Evolutionary conservation across 345 rosid genomes (phyloP).

Genomic region (Combretum micranthum): DNA sequence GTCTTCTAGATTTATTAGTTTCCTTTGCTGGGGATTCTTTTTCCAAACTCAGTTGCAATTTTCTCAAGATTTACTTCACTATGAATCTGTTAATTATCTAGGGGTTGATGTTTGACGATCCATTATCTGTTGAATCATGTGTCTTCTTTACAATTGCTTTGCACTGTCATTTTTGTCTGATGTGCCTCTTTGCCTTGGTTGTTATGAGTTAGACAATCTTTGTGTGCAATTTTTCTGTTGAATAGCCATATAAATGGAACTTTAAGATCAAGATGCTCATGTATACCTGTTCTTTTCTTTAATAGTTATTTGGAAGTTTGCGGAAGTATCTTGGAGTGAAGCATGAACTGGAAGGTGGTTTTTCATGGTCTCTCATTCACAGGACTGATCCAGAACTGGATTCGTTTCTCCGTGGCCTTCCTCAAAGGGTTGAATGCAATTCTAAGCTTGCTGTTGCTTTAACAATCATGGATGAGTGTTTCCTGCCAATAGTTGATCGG

Average conservation of each 20-base stretch:
- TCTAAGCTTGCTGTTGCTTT: conserved; percentile 75
- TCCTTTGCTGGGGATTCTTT: not conserved
- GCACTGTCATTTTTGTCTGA: no score
- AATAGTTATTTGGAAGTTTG: conserved; percentile 63
- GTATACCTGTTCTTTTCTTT: conserved; percentile 10
- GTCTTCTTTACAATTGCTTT: no score
- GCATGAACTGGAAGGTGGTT: conserved; percentile 74
- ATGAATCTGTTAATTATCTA: no score
- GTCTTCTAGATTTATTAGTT: not conserved
- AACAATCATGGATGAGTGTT: conserved; percentile 86
- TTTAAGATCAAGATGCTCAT: not conserved
- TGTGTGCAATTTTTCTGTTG: not conserved
- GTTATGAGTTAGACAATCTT: no score
- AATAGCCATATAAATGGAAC: not conserved
- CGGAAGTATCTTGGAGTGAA: conserved; percentile 76
- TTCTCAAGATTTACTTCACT: conserved; percentile 3
- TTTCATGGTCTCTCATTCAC: conserved; percentile 72
- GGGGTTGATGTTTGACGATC: no score
- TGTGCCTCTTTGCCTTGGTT: no score
- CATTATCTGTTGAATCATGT: no score
- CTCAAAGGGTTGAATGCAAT: conserved; percentile 60
- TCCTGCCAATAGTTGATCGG: conserved; percentile 70
- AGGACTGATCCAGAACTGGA: conserved; percentile 53
- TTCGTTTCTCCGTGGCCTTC: conserved; percentile 31
- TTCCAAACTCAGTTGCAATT: conserved; percentile 1